phyloP scores from a whole-genome alignment of 164 flowering plant species.

The Tetrastigma voinierianum region DNA sequence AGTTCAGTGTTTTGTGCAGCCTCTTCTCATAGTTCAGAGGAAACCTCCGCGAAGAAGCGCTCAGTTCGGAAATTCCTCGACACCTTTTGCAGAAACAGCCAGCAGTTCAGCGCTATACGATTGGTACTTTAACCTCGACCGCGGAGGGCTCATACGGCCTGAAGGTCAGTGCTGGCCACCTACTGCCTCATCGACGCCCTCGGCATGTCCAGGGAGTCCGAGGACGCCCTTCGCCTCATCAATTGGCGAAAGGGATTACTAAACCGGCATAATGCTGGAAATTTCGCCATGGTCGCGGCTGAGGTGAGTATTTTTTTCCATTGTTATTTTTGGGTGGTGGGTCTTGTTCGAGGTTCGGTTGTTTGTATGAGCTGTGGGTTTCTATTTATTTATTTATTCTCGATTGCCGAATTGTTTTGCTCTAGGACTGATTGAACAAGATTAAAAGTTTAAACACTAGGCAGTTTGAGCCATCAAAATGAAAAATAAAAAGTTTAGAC shows the following conservation, averaged over 20 bases:
- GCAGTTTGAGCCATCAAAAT: too few relatives aligned
- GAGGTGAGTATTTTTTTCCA: constrained; percentile 42
- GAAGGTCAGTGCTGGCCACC: constrained; percentile 75
- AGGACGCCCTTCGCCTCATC: constrained; percentile 73
- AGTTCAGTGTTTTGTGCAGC: constrained; percentile 67
- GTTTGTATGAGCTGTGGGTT: neutral
- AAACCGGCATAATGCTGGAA: constrained; percentile 73
- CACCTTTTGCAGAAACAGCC: constrained; percentile 51
- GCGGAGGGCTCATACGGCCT: constrained; percentile 83
- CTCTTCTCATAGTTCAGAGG: constrained; percentile 71
- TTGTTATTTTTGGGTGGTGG: neutral
- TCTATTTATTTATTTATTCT: neutral
- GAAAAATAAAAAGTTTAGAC: too few relatives aligned
- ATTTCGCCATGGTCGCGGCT: constrained; percentile 74
- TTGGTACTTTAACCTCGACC: constrained; percentile 66
- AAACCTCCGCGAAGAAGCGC: constrained; percentile 63
- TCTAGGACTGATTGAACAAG: too few relatives aligned
- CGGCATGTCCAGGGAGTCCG: constrained; percentile 77
- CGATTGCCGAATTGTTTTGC: neutral
- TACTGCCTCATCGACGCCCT: constrained; percentile 81
- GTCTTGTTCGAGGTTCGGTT: neutral
- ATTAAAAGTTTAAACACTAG: too few relatives aligned
- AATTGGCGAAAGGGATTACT: constrained; percentile 93
- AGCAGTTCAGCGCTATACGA: constrained; percentile 71
- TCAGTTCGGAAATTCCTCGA: constrained; percentile 88